A percentile compares a stretch with the other conserved stretches of the same genome.
Evolutionary conservation across 495 filamentous ascomycete species (phyloP).

Genomic region (Penicillium simplicissimum): DNA sequence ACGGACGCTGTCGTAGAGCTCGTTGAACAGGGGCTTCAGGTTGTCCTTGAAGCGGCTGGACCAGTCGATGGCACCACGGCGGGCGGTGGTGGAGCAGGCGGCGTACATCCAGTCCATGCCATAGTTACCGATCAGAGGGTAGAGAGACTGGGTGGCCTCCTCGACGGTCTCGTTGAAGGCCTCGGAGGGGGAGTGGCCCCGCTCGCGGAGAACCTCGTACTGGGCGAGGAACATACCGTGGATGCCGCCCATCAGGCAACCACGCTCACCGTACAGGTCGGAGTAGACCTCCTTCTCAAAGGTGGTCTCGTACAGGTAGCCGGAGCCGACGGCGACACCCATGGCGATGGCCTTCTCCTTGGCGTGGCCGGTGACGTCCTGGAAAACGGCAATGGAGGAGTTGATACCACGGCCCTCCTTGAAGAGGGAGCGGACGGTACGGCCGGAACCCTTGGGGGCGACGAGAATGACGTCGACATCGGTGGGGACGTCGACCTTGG

Average conservation of each 20-base stretch:
- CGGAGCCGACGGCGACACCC: conserved; percentile 91
- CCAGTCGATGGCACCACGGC: conserved; percentile 99
- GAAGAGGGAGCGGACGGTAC: conserved; percentile 97
- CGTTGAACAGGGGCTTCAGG: conserved; percentile 97
- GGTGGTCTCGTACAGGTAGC: conserved; percentile 99
- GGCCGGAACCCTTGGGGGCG: conserved; percentile 97
- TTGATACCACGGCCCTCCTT: conserved; percentile 98
- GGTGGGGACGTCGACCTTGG: conserved; percentile 93
- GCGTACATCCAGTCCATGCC: conserved; percentile 99
- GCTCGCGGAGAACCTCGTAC: conserved; percentile 99
- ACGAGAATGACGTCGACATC: conserved; percentile 99
- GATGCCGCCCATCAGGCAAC: conserved; percentile 99
- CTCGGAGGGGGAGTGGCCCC: conserved; percentile 94
- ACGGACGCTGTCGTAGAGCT: conserved; percentile 88
- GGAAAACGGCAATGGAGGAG: conserved; percentile 97
- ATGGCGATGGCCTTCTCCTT: conserved; percentile 98
- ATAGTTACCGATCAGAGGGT: conserved; percentile 92
- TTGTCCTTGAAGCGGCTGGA: conserved; percentile 90
- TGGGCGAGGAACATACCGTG: conserved; percentile 99
- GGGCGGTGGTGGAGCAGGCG: conserved; percentile 97
- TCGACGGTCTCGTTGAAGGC: conserved; percentile 99
- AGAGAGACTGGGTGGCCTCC: conserved; percentile 96
- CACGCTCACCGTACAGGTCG: conserved; percentile 98
- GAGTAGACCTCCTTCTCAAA: conserved; percentile 99
- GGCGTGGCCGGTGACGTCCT: conserved; percentile 96